Percentiles rank a stretch among this genome's conserved stretches.
phyloP scores from a whole-genome alignment of 2,329 filamentous ascomycete species.

The Cyphellophora attinorum region DNA sequence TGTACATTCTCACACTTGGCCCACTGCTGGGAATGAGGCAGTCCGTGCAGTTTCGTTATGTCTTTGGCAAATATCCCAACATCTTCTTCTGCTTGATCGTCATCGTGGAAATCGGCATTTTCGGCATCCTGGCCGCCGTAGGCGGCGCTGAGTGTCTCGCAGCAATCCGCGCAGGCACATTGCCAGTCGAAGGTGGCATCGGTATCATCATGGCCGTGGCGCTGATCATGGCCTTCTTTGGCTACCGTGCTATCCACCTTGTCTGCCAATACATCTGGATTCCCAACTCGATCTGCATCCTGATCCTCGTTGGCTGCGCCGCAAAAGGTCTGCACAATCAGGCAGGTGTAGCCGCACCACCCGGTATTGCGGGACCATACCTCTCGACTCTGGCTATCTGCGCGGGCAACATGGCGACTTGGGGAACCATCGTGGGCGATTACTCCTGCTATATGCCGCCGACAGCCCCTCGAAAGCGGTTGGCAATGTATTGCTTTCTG shows the following conservation, averaged over 20 bases:
- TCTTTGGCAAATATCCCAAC: slow-evolving; percentile 6
- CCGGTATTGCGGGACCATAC: slow-evolving; percentile 25
- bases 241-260: slow-evolving; percentile 3
- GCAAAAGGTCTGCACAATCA: slow-evolving; percentile 12
- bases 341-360: slow-evolving; percentile 9
- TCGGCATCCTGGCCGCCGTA: slow-evolving; percentile 4
- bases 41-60: slow-evolving; percentile 6
- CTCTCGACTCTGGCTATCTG: slow-evolving; percentile 4
- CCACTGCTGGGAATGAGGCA: slow-evolving; percentile 6
- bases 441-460: slow-evolving; percentile 7
- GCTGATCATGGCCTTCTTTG: slow-evolving; percentile 5
- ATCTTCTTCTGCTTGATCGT: slow-evolving; percentile 2
- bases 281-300: slow-evolving; percentile 12
- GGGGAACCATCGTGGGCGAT: slow-evolving; percentile 5
- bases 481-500: slow-evolving; percentile 14
- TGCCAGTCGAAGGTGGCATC: slow-evolving; percentile 4
- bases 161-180: slow-evolving; percentile 3
- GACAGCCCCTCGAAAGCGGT: slow-evolving; percentile 1
- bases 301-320: slow-evolving; percentile 15
- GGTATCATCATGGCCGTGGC: slow-evolving; percentile 4
- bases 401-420: slow-evolving; percentile 6
- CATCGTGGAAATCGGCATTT: slow-evolving; percentile 4
- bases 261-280: slow-evolving; percentile 11
- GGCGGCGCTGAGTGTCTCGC: slow-evolving; percentile 4
- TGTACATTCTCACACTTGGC: slow-evolving; percentile 5